Base-by-base conservation (phyloP, 1,284 basidiomycete species). In the Volvariella surrecta region DNA sequence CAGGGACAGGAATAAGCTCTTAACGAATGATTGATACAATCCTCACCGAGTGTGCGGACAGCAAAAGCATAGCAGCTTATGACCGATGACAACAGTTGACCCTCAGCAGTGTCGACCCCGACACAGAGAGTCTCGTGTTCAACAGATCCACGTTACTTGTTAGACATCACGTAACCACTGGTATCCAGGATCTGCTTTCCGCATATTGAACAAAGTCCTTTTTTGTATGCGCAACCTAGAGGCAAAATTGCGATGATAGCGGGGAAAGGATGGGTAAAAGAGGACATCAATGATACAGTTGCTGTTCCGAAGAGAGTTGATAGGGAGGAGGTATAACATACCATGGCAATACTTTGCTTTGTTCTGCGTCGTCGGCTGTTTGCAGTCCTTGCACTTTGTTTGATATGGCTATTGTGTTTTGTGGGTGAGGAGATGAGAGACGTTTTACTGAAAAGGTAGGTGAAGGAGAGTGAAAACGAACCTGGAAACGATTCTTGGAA, bases 341-440 rank as follows among this genome's bases (percentile, higher is more conserved):
- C 87, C 80, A 69, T 90, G 88, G 54, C 87, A 90, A 60, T 83
- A 89, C 63, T 87, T 89, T 20, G 83, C 88, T 52, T 73, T 77
- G 54, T 89, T 89, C 71, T 89, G 85, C 8, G 85, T 86, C 20
- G 79, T 77, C 0, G 79, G 73, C 53, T 80, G 79, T 62, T 87
- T 88, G 58, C 87, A 90, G 54, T 86, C 84, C 60, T 82, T 88
- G 59, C 88, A 90, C 59, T 85, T 88, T 40, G 74, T 73, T 62
- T 83, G 78, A 61, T 90, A 89, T 30, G 86, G 86, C 82, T 86
- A 56, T 53, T 52, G 55, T 54, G 45, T 46, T 46, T 54, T 52
- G 24, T 28, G 24, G 11, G 24, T 28, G 6, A 28, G 24, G 24
- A 43, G 30, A 22, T 24, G 41, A 54, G 48, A 24, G 40, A 41